Percentiles rank a stretch among this genome's conserved stretches.
phyloP scores from a whole-genome alignment of 2,329 filamentous ascomycete genomes.

The Xylogone sp. region DNA sequence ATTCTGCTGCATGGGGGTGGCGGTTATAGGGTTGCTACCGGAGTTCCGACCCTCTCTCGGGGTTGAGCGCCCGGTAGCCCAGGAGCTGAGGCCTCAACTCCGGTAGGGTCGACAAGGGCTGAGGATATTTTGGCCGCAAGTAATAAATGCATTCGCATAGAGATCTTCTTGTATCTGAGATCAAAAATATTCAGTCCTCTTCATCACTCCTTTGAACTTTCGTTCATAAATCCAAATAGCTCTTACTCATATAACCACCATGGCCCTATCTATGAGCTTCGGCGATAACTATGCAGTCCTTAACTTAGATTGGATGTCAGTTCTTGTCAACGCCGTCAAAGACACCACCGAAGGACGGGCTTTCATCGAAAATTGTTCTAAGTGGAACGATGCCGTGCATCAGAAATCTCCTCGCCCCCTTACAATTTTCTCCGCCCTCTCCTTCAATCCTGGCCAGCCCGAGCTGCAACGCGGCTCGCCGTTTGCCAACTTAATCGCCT shows the following conservation, averaged over 20 bases:
- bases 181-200: too few species aligned
- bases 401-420: slow-evolving; percentile 29
- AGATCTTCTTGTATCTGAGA: background rate
- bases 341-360: slow-evolving; percentile 28
- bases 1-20: background rate
- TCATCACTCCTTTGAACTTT: too few species aligned
- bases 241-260: background rate
- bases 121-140: background rate
- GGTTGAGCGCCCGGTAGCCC: background rate
- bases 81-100: background rate
- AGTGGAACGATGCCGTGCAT: slow-evolving; percentile 38
- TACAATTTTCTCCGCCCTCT: slow-evolving; percentile 35
- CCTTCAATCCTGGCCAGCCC: slow-evolving; percentile 30
- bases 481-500: slow-evolving; percentile 29
- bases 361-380: slow-evolving; percentile 30
- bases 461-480: slow-evolving; percentile 31
- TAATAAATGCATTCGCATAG: background rate
- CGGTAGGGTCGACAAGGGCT: background rate
- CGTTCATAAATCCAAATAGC: background rate
- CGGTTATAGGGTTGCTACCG: background rate
- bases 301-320: slow-evolving; percentile 38
- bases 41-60: background rate
- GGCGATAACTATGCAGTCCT: slow-evolving; percentile 35
- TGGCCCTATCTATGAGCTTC: slow-evolving; percentile 15
- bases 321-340: slow-evolving; percentile 31